Conservation (phyloP, 371 early-diverging fungal genomes). For the Circinella minor region DNA sequence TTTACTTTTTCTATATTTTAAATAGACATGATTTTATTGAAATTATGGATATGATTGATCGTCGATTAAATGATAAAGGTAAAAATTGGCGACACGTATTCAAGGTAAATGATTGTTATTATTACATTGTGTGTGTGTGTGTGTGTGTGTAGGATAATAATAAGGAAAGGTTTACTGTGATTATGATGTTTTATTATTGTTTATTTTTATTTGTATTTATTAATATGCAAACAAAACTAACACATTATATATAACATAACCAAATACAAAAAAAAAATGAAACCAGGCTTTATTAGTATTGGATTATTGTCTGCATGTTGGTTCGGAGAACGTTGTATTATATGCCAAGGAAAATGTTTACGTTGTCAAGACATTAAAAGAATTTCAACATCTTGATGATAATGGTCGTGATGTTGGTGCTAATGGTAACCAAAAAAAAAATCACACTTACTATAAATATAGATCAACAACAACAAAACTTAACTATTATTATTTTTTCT, state of each 20-base stretch:
- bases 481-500: not conserved
- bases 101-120: constrained; percentile 64
- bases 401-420: constrained; percentile 89
- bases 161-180: no score
- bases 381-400: constrained; percentile 95
- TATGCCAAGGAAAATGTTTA: constrained; percentile 91
- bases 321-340: constrained; percentile 86
- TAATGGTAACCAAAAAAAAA: constrained; percentile 58
- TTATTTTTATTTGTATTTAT: no score
- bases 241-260: no score
- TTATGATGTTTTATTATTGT: not conserved
- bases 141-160: no score
- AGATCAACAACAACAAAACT: no score
- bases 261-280: not conserved
- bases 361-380: constrained; percentile 92
- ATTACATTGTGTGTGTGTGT: no score
- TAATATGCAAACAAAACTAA: no score
- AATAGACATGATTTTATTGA: constrained; percentile 90
- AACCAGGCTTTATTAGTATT: constrained; percentile 58
- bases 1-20: not conserved
- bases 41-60: constrained; percentile 97
- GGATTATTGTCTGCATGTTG: constrained; percentile 79
- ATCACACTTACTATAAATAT: no score
- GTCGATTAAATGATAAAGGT: constrained; percentile 97
- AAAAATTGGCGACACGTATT: constrained; percentile 98